Base-by-base conservation (phyloP, 768 basidiomycete species). In the Lentinula raphanica region DNA sequence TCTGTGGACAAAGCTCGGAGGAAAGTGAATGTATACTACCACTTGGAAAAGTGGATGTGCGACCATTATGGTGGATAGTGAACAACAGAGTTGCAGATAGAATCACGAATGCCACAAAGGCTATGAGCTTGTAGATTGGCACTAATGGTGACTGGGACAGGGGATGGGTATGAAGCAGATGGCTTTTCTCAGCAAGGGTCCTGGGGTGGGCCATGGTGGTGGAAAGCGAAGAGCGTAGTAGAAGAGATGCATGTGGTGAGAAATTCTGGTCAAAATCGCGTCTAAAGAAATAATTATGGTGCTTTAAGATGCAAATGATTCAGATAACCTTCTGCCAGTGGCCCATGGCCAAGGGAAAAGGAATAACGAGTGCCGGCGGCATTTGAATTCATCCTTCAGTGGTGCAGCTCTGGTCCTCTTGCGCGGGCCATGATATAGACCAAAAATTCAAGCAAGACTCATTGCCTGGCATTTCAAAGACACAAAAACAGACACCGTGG, bases 1-100 rank as follows among this genome's bases (percentile, higher is more conserved):
- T 67, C 54, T 79, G 77, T 12, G 75, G 69, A 54, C 77, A 79
- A 35, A 59, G 17, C 15, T 28, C 19, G n/a, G 40, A n/a, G n/a
- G 40, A 42, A n/a, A 21, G 8, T 21, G 23, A n/a, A n/a, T n/a
- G n/a, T n/a, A n/a, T n/a, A n/a, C n/a, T 15, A 7, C 7, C 8
- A 42, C 8, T 2, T 21, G 19, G 17, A 19, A 11, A 42, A 42
- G 15, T 21, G 5, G 23, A 15, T n/a, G 8, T 39, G 15, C 5
- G 6, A 1, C 17, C n/a, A 17, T 3, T 39, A 39, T 39, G 13
- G n/a, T 5, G 5, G 40, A 21, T 42, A n/a, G 19, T 8, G 19
- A 42, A 42, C n/a, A 42, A 21, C 19, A 42, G 12, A 21, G 12
- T 42, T 7, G 9, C 19, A 21, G 40, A 8, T n/a, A 42, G n/a